Evolutionary conservation across 306 rosid genomes (phyloP).

Genomic region (Amphicarpaea edgeworthii): DNA sequence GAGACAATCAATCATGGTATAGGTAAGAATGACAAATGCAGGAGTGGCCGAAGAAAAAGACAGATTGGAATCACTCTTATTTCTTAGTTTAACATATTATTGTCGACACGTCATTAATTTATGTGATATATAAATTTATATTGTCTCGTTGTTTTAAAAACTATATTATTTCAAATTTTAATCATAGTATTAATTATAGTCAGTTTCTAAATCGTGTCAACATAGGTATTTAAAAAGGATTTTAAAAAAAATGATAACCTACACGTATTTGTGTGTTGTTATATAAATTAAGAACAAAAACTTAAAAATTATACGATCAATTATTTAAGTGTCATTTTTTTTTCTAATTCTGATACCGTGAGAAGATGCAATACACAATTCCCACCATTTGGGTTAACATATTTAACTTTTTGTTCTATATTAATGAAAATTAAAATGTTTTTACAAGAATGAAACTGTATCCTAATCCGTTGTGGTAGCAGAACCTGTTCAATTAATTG

Average conservation of each 20-base stretch:
- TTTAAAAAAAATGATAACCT: no score
- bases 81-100: neutral
- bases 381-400: no score
- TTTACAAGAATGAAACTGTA: no score
- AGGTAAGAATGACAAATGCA: neutral
- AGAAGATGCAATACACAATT: no score
- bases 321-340: no score
- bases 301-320: no score
- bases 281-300: no score
- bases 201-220: neutral
- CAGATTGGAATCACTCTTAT: neutral
- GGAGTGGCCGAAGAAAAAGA: neutral
- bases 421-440: no score
- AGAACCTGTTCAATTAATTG: no score
- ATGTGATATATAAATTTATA: neutral
- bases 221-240: neutral
- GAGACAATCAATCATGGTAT: constrained; percentile 11
- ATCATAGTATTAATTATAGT: neutral
- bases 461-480: no score
- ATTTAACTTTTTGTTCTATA: no score
- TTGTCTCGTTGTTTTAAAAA: neutral
- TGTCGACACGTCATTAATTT: neutral
- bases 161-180: neutral
- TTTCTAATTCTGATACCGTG: no score
- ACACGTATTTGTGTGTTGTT: neutral